Percentiles rank a stretch among this genome's conserved stretches.
phyloP scores from a whole-genome alignment of 306 rosid species.

The Cucurbita argyrosperma region DNA sequence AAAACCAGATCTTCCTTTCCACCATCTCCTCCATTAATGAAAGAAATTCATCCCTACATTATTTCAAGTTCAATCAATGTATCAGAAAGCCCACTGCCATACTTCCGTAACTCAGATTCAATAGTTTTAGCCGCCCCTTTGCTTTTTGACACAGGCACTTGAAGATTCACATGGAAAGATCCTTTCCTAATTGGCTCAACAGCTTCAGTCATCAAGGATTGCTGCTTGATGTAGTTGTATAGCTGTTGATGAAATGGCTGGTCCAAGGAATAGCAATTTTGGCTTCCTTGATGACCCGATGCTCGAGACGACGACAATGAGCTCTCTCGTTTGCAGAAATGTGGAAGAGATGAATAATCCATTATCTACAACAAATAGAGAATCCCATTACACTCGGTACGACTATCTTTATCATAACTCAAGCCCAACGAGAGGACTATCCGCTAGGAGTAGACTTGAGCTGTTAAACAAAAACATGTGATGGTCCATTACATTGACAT shows the following conservation, averaged over 20 bases:
- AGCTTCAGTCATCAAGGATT: slow-evolving; percentile 26
- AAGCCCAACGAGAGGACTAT: too few species aligned
- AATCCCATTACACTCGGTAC: not conserved
- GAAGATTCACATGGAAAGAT: slow-evolving; percentile 67
- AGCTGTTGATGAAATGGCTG: slow-evolving; percentile 81
- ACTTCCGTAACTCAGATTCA: slow-evolving; percentile 49
- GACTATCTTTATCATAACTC: not conserved
- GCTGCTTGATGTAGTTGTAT: slow-evolving; percentile 56
- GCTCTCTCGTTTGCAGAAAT: slow-evolving; percentile 69
- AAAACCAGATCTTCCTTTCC: slow-evolving; percentile 8
- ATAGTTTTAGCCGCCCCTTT: slow-evolving; percentile 37
- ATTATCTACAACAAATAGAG: slow-evolving; percentile 52
- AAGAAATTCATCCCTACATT: slow-evolving; percentile 5
- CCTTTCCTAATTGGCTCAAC: slow-evolving; percentile 52
- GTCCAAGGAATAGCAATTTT: slow-evolving; percentile 63
- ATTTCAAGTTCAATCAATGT: slow-evolving; percentile 29
- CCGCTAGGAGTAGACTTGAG: too few species aligned
- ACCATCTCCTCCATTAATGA: slow-evolving; percentile 2
- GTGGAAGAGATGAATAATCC: slow-evolving; percentile 77
- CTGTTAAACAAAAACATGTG: not conserved
- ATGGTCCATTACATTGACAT: not conserved
- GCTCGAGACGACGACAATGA: slow-evolving; percentile 63
- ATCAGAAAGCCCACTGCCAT: slow-evolving; percentile 24
- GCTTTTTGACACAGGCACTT: slow-evolving; percentile 46
- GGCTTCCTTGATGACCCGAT: slow-evolving; percentile 29